Base-by-base conservation (phyloP, 2,329 filamentous ascomycete species). In the Huntiella moniliformis region DNA sequence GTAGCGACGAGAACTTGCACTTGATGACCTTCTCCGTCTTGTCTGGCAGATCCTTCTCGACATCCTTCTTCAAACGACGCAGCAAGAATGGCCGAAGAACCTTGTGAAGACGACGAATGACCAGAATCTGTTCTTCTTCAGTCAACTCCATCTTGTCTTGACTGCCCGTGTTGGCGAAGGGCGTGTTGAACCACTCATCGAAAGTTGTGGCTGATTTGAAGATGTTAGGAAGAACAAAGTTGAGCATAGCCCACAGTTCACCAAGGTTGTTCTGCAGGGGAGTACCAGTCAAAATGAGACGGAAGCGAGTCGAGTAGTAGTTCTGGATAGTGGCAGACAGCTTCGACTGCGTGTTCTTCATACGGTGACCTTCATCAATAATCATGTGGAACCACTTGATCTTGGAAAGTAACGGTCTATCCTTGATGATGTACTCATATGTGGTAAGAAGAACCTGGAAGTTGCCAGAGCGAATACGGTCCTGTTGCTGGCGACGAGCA, bases 381-480 rank as follows among this genome's bases (percentile, higher is more conserved):
- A 98, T 96, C 91, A 98, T 96, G 66, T 98, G 91, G 56, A 95
- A 81, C 91, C 91, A 98, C 65, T 96, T 96, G 65, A 98, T 88
- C 70, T 96, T 96, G 68, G 84, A 92, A 10, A 98, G 67, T 54
- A 98, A 71, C 0, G 88, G 88, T 33, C 91, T 78, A 58, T 98
- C 91, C 66, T 96, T 98, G 73, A 98, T 98, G 64, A 98, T 92
- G 65, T 96, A 98, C 61, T 98, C 91, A 65, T 98, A 98, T 0
- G 91, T 98, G 2, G 91, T 98, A 49, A 98, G 72, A 8, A 98
- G 67, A 42, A 98, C 91, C 61, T 98, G 91, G 72, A 98, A 98
- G 47, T 83, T 77, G 41, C 88, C 87, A 63, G 85, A 88, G 43
- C 91, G 85, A 54, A 98, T 93, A 61, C 86, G 84, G 53, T 94